Evolutionary conservation across 177 flowering plant species (phyloP).

Genomic region (Vitis hybrid): DNA sequence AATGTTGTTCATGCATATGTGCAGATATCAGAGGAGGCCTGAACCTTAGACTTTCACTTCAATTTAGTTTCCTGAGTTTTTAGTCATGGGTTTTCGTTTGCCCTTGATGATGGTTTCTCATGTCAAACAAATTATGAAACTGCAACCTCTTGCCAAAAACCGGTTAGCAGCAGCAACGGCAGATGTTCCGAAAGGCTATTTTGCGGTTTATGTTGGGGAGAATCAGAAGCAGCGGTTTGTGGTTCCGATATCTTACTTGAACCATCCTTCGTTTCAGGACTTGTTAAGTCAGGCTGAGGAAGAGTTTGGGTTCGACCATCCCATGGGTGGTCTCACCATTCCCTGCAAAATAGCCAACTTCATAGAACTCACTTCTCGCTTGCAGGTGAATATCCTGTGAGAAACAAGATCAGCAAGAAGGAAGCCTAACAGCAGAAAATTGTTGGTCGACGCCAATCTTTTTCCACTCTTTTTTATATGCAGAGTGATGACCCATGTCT

Average conservation of each 20-base stretch:
- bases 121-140: constrained; percentile 1
- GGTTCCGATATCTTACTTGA: no score
- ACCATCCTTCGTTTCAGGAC: no score
- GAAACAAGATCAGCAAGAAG: neutral
- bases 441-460: no score
- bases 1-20: no score
- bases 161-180: neutral
- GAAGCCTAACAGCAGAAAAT: neutral
- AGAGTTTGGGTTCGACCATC: neutral
- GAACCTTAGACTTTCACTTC: no score
- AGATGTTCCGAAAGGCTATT: neutral
- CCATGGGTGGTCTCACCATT: neutral
- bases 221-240: neutral
- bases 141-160: neutral
- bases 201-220: constrained; percentile 3
- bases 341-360: constrained; percentile 4
- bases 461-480: neutral
- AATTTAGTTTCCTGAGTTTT: neutral
- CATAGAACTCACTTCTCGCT: constrained; percentile 1
- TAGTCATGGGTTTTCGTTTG: neutral
- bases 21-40: no score
- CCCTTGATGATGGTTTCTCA: neutral
- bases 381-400: neutral
- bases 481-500: neutral
- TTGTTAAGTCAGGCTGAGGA: no score